phyloP scores from a whole-genome alignment of 2,329 filamentous ascomycete genomes.

The Diaporthe sp. region DNA sequence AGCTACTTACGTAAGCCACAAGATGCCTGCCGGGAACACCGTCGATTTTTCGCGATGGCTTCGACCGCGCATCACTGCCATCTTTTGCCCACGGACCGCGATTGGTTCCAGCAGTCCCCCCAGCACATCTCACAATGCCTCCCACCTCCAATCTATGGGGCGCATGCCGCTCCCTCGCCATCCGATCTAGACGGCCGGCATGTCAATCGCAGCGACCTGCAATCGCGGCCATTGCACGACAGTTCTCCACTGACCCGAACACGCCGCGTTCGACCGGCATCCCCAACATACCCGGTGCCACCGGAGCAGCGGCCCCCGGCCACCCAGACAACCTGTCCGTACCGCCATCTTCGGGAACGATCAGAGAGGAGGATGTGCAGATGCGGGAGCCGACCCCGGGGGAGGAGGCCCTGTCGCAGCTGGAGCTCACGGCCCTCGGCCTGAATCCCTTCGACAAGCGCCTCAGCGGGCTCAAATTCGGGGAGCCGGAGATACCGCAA shows the following conservation, averaged over 20 bases:
- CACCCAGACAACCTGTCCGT: background rate
- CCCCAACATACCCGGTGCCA: conserved; percentile 28
- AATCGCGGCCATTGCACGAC: conserved; percentile 47
- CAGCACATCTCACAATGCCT: conserved; percentile 60
- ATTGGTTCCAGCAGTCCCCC: conserved; percentile 35
- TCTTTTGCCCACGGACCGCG: background rate
- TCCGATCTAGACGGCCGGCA: conserved; percentile 53
- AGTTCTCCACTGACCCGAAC: conserved; percentile 47
- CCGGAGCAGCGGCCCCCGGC: background rate
- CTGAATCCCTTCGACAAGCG: conserved; percentile 49
- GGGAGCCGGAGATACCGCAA: conserved; percentile 76
- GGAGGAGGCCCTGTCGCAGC: conserved; percentile 55
- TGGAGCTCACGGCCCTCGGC: conserved; percentile 52
- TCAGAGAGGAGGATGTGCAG: conserved; percentile 49
- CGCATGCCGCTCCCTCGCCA: conserved; percentile 57
- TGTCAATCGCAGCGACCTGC: conserved; percentile 41
- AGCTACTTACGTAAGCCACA: background rate
- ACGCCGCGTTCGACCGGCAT: conserved; percentile 27
- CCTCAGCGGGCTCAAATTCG: conserved; percentile 80
- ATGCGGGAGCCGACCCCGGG: conserved; percentile 54
- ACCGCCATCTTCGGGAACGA: background rate
- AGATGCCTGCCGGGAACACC: background rate
- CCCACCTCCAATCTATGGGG: conserved; percentile 65
- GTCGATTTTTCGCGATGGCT: conserved; percentile 34
- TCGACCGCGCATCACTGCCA: conserved; percentile 22